Percentiles rank a stretch among this genome's conserved stretches.
phyloP scores from a whole-genome alignment of 2,329 filamentous ascomycete species.

The Cercospora janseana region DNA sequence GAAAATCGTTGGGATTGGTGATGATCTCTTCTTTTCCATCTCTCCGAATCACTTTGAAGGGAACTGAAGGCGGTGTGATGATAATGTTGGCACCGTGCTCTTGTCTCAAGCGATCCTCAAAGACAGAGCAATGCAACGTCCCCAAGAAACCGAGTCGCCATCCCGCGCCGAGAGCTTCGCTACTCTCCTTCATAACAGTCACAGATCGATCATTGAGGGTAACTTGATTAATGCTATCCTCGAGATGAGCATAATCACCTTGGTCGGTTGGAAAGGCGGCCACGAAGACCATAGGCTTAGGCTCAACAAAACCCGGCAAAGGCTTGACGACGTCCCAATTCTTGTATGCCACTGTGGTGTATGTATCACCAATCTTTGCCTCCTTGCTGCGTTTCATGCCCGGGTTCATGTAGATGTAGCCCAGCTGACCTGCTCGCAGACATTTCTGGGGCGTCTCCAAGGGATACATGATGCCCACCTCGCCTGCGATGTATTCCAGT shows the following conservation, averaged over 20 bases:
- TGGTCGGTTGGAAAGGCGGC: constrained; percentile 94
- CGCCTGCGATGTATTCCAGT: constrained; percentile 86
- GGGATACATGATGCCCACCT: constrained; percentile 96
- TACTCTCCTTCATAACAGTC: constrained; percentile 89
- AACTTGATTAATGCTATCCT: constrained; percentile 91
- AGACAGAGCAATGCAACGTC: constrained; percentile 98
- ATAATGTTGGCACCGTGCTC: constrained; percentile 95
- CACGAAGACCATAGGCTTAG: constrained; percentile 98
- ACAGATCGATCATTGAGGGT: constrained; percentile 94
- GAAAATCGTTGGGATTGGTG: constrained; percentile 84
- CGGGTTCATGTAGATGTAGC: constrained; percentile 95
- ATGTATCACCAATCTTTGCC: constrained; percentile 93
- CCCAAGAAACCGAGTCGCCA: constrained; percentile 94
- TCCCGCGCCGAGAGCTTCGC: constrained; percentile 86
- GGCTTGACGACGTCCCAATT: constrained; percentile 64
- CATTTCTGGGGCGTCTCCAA: constrained; percentile 75
- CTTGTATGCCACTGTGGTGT: constrained; percentile 77
- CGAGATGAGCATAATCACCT: constrained; percentile 77
- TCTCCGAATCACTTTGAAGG: constrained; percentile 78
- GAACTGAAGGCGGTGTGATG: constrained; percentile 92
- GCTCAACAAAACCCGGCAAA: constrained; percentile 91
- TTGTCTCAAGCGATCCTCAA: constrained; percentile 89
- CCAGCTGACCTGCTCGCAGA: constrained; percentile 87
- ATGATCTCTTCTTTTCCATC: constrained; percentile 77
- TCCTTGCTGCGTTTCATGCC: constrained; percentile 97